Evolutionary conservation across 768 basidiomycete species (phyloP).

Genomic region (Pisolithus microcarpus): DNA sequence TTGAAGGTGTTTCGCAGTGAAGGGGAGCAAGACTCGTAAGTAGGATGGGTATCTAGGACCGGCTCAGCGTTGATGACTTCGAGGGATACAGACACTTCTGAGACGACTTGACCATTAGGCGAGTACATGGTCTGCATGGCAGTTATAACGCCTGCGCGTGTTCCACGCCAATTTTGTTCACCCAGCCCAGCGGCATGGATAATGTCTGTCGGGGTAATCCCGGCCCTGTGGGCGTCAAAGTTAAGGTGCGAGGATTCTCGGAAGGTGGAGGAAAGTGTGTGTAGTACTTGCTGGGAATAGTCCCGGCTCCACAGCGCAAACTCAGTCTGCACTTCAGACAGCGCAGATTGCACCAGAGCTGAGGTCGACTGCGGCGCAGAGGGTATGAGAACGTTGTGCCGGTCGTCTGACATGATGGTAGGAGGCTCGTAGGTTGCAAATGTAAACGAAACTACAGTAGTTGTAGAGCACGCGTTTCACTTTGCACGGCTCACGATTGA

Average conservation of each 20-base stretch:
- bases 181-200: background rate
- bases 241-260: constrained; percentile 9
- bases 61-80: constrained; percentile 8
- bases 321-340: constrained; percentile 20
- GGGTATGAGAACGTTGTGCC: background rate
- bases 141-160: background rate
- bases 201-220: background rate
- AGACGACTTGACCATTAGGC: constrained; percentile 7
- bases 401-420: background rate
- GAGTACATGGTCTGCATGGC: constrained; percentile 12
- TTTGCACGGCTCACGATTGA: too few relatives aligned
- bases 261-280: constrained; percentile 13
- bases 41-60: constrained; percentile 25
- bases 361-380: background rate
- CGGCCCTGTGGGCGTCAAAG: constrained; percentile 7
- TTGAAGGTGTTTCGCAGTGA: constrained; percentile 37
- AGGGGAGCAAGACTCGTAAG: constrained; percentile 55
- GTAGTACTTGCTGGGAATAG: constrained; percentile 9
- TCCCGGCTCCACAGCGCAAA: constrained; percentile 14
- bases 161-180: background rate
- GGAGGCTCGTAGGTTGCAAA: too few relatives aligned
- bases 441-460: too few relatives aligned
- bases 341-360: constrained; percentile 10
- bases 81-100: constrained; percentile 8
- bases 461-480: background rate